Percentiles rank a stretch among this genome's conserved stretches.
These are phyloP conservation scores for Puccinia brachypodii DNA, from an alignment of 1,284 basidiomycete species.

Conservation along the genomic window DNA sequence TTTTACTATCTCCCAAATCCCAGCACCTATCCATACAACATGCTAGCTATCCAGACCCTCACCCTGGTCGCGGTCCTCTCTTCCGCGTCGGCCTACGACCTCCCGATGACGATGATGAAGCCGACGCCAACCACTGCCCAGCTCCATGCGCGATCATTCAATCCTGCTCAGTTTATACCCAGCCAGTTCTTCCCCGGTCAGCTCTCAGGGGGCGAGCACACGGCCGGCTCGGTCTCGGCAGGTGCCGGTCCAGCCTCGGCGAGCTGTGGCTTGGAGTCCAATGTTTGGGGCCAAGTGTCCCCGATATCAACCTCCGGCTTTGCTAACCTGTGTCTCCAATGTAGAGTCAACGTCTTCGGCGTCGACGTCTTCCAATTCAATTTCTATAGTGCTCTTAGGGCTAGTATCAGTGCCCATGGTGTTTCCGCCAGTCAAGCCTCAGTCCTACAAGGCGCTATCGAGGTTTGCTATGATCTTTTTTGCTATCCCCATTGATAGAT, in stretches of 20 bases:
- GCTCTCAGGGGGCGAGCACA: not conserved
- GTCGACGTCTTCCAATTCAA: not conserved
- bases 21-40: too few species aligned
- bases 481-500: not conserved
- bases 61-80: too few species aligned
- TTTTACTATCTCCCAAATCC: too few species aligned
- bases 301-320: conserved; percentile 12
- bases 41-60: too few species aligned
- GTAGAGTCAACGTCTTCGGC: conserved; percentile 30
- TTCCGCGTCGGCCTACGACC: too few species aligned
- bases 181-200: too few species aligned
- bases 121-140: too few species aligned
- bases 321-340: conserved; percentile 34
- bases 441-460: not conserved
- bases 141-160: too few species aligned
- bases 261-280: conserved; percentile 11
- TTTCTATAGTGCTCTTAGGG: conserved; percentile 9
- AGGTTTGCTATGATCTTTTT: not conserved
- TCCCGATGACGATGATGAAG: too few species aligned
- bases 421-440: not conserved
- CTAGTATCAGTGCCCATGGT: conserved; percentile 14
- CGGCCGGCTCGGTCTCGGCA: not conserved
- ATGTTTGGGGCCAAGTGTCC: conserved; percentile 18
- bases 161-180: too few species aligned
- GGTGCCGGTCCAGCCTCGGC: not conserved